Evolutionary conservation across 805 yeast species (phyloP).

Genomic region (Saccharomycopsis schoenii): DNA sequence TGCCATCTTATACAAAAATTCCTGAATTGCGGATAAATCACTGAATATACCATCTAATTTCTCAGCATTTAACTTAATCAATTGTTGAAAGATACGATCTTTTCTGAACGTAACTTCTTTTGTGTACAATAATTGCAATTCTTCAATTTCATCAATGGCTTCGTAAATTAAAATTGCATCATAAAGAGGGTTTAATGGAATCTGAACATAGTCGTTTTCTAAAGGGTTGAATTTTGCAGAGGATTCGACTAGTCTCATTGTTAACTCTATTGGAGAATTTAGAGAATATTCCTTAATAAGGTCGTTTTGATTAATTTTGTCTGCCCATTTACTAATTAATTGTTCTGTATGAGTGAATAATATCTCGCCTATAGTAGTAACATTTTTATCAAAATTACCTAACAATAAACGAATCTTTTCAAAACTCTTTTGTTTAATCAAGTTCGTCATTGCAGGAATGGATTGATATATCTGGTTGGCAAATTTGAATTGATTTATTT

Average conservation of each 20-base stretch:
- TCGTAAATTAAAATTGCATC: conserved; percentile 78
- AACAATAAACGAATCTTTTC: conserved; percentile 59
- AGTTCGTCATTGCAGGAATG: conserved; percentile 62
- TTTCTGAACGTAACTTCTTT: conserved; percentile 66
- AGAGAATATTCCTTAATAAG: conserved; percentile 50
- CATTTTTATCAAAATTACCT: conserved; percentile 49
- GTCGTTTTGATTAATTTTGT: conserved; percentile 32
- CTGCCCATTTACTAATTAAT: conserved; percentile 54
- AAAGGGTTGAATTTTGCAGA: conserved; percentile 39
- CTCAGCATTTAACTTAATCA: conserved; percentile 24
- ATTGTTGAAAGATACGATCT: conserved; percentile 59
- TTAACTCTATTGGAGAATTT: conserved; percentile 77
- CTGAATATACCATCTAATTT: conserved; percentile 23
- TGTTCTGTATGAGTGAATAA: conserved; percentile 43
- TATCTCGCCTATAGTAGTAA: conserved; percentile 35
- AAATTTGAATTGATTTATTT: conserved; percentile 59
- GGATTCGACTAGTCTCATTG: conserved; percentile 48
- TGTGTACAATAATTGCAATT: conserved; percentile 51
- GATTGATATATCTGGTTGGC: conserved; percentile 64
- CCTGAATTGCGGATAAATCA: conserved; percentile 37
- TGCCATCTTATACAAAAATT: conserved; percentile 49
- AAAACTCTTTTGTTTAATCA: conserved; percentile 67
- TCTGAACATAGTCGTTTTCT: conserved; percentile 33
- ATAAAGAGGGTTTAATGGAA: conserved; percentile 64
- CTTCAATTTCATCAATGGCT: conserved; percentile 56